Evolutionary conservation across 805 yeast species (phyloP).

Genomic region (Blastobotrys terrestris): DNA sequence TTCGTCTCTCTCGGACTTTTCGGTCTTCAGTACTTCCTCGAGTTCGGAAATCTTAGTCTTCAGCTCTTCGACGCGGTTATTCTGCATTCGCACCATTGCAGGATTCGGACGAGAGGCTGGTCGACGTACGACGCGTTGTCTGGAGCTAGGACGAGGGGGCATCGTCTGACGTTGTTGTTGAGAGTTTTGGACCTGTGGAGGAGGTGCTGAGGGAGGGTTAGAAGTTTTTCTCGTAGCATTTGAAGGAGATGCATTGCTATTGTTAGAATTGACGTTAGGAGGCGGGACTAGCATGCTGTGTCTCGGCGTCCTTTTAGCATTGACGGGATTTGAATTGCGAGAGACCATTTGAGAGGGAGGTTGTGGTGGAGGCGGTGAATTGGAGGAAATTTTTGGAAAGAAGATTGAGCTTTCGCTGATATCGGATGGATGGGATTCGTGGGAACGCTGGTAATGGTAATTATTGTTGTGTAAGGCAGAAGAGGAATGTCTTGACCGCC

Average conservation of each 20-base stretch:
- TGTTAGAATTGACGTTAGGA: neutral
- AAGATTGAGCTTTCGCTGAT: conserved; percentile 14
- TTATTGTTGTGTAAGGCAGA: neutral
- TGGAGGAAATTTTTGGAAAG: conserved; percentile 10
- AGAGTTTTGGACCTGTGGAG: conserved; percentile 1
- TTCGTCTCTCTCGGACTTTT: conserved; percentile 19
- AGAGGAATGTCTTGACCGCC: neutral
- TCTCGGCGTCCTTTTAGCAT: neutral
- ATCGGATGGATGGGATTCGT: conserved; percentile 10
- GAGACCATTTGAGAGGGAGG: conserved; percentile 9
- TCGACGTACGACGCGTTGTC: conserved; percentile 10
- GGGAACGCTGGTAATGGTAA: conserved; percentile 4
- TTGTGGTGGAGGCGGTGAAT: conserved; percentile 12
- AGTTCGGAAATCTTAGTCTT: conserved; percentile 25
- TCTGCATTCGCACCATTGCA: conserved; percentile 11
- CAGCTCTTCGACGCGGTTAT: conserved; percentile 22
- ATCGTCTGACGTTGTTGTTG: neutral
- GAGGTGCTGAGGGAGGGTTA: conserved; percentile 8
- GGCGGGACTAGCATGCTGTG: neutral
- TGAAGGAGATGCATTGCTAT: neutral
- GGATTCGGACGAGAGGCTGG: conserved; percentile 14
- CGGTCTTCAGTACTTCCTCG: conserved; percentile 23
- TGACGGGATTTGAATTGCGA: neutral
- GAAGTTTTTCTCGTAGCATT: neutral
- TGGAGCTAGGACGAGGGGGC: conserved; percentile 13